These are phyloP conservation scores for Neurospora cerealis DNA, from an alignment of 495 filamentous ascomycete genomes.

Conservation along the genomic window DNA sequence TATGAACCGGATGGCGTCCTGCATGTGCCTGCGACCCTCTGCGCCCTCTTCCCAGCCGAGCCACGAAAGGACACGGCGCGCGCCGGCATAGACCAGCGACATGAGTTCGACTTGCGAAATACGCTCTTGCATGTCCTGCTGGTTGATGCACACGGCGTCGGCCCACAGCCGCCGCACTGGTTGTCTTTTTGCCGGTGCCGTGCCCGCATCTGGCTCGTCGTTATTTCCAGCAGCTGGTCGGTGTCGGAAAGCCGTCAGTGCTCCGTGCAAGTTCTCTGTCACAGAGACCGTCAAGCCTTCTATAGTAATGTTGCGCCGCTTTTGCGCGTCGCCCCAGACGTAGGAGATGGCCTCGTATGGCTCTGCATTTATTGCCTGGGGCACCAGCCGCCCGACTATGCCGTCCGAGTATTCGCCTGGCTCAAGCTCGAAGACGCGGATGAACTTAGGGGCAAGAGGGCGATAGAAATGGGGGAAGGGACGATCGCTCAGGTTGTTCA, in stretches of 20 bases:
- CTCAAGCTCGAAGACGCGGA: constrained; percentile 12
- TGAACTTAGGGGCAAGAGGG: constrained; percentile 1
- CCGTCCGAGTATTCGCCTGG: constrained; percentile 3
- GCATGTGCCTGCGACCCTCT: constrained; percentile 2
- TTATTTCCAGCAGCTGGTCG: not conserved
- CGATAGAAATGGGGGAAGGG: constrained; percentile 2
- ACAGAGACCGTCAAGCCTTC: constrained; percentile 13
- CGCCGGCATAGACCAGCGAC: constrained; percentile 21
- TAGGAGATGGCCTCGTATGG: constrained; percentile 27
- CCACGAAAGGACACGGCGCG: constrained; percentile 15
- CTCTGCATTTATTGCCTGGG: constrained; percentile 7
- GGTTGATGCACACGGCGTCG: constrained; percentile 29
- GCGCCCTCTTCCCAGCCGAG: constrained; percentile 16
- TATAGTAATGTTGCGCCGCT: constrained; percentile 4
- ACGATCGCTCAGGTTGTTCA: not conserved
- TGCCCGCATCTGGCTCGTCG: not conserved
- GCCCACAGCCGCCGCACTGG: constrained; percentile 19
- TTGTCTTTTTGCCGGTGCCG: not conserved
- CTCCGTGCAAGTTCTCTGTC: constrained; percentile 11
- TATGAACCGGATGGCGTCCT: constrained; percentile 8
- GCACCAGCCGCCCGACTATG: constrained; percentile 6
- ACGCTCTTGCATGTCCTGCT: constrained; percentile 23
- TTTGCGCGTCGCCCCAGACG: constrained; percentile 19
- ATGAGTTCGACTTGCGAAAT: constrained; percentile 26
- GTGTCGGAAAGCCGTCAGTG: constrained; percentile 9